Base-by-base conservation (phyloP, 2,329 filamentous ascomycete species). In the Zarea fungicola region DNA sequence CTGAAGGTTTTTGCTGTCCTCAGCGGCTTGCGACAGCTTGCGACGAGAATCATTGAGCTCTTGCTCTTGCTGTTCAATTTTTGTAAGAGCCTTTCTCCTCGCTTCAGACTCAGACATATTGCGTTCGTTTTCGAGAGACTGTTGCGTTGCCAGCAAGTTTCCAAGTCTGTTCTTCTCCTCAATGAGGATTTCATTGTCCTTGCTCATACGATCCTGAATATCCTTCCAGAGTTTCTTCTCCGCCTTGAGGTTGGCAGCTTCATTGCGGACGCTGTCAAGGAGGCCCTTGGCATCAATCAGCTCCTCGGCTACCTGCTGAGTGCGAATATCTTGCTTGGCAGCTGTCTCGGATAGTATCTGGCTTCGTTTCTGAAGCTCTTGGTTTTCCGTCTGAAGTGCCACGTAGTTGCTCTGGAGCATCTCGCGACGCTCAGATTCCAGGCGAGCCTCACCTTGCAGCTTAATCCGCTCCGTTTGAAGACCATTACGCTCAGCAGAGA, bases 191-290 rank as follows among this genome's bases (percentile, higher is more conserved):
- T 96, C 89, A 55, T 93, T 96, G 61, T 97, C 91, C 59, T 93
- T 89, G 54, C 81, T 86, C 36, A 97, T 75, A 45, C 95, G 84
- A 54, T 87, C 85, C 63, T 97, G 91, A 28, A 96, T 95, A 49
- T 86, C 89, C 71, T 93, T 95, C 87, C 88, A 96, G 9, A 99
- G 76, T 31, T 89, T 87, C 70, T 96, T 96, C 67, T 97, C 92
- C 0, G 92, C 91, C 65, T 95, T 96, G 28, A 96, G 78, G 61
- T 97, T 96, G 14, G 90, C 85, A 47, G 85, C 89, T 64, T 99
- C 93, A 55, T 89, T 90, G 45, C 90, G 86, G 66, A 96, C 80
- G 60, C 89, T 91, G 61, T 99, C 92, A 4, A 87, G 75, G 45
- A 92, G 71, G 26, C 86, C 86, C 63, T 84, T 86, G 5, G 87